Evolutionary conservation across 2,329 filamentous ascomycete species (phyloP), one percentile per base, ranked within the genome.

Genomic region (Colletotrichum truncatum): DNA sequence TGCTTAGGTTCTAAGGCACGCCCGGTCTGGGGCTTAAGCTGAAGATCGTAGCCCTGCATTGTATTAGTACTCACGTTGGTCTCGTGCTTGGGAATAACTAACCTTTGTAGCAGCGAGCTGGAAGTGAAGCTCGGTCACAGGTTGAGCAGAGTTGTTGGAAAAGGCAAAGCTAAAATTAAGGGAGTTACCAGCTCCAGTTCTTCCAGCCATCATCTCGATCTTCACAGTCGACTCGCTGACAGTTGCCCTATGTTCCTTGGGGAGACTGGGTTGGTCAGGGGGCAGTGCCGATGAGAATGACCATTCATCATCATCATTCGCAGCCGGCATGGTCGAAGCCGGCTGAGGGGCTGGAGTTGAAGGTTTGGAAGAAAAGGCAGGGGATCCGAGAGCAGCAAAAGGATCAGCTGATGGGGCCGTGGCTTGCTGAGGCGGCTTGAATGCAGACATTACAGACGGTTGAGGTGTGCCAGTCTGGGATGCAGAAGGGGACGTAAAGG

Each of bases 81-180:
- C 14, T 41, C 10, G 23, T 10, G 6, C 25, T 34, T 14, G 10
- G 25, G 21, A 52, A 25, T 21, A 26, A 62, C 78, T 69, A 81
- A 97, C 94, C 87, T 95, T 98, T 65, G 95, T 96, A 28, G 98
- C 95, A 3, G 96, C 96, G 38, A 97, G 85, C 77, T 97, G 93
- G 73, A 98, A 97, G 64, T 95, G 94, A 28, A 99, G 82, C 68
- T 97, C 92, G 3, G 87, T 86, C 21, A 99, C 85, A 0, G 88
- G 86, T 72, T 92, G 86, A 2, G 86, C 79, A 1, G 90, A 91
- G 66, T 87, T 91, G 76, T 97, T 99, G 16, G 93, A 94, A 75
- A 98, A 97, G n/a, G 87, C 84, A 68, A 94, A 93, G 4, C 89
- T 81, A 48, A 98, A 87, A 28, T 87, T 84, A 45, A 98, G 88